These are phyloP conservation scores for Penicillium mononematosum DNA, from an alignment of 495 filamentous ascomycete species.

Conservation along the genomic window DNA sequence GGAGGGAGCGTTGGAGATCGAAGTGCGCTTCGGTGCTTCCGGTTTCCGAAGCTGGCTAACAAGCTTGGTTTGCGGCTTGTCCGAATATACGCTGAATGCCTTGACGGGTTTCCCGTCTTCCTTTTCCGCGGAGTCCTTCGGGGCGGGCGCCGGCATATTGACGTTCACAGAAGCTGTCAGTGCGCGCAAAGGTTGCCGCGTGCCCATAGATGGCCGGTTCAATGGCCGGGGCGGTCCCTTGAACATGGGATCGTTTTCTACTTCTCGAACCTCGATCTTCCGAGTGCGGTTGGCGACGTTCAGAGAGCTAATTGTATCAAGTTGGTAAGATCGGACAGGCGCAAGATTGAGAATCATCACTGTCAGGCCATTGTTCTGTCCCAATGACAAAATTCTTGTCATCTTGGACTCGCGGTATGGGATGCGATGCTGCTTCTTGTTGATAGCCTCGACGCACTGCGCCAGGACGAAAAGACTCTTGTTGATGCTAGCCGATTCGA, in stretches of 20 bases:
- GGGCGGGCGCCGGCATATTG: conserved; percentile 50
- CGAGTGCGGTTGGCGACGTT: conserved; percentile 96
- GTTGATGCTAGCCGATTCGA: conserved; percentile 98
- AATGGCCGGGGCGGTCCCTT: conserved; percentile 62
- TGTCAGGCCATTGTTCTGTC: conserved; percentile 93
- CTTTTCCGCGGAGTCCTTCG: conserved; percentile 50
- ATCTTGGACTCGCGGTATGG: conserved; percentile 96
- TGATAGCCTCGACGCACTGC: conserved; percentile 95
- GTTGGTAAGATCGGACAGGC: conserved; percentile 79
- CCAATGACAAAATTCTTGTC: conserved; percentile 89
- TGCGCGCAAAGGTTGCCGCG: conserved; percentile 74
- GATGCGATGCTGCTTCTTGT: conserved; percentile 73
- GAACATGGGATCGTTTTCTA: conserved; percentile 89
- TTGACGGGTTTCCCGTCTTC: conserved; percentile 70
- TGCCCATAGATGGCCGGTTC: conserved; percentile 43
- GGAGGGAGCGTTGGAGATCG: conserved; percentile 38
- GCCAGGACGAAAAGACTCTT: conserved; percentile 93
- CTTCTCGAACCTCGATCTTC: conserved; percentile 91
- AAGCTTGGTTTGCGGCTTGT: conserved; percentile 54
- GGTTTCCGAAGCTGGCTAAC: conserved; percentile 41
- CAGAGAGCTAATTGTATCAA: conserved; percentile 89
- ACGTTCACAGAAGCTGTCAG: conserved; percentile 60
- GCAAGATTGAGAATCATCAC: conserved; percentile 97
- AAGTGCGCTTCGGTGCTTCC: conserved; percentile 39
- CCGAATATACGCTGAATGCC: conserved; percentile 78